Evolutionary conservation across 1,284 basidiomycete species (phyloP), one percentile per base, ranked within the genome.

Genomic region (Vanrija sp.): DNA sequence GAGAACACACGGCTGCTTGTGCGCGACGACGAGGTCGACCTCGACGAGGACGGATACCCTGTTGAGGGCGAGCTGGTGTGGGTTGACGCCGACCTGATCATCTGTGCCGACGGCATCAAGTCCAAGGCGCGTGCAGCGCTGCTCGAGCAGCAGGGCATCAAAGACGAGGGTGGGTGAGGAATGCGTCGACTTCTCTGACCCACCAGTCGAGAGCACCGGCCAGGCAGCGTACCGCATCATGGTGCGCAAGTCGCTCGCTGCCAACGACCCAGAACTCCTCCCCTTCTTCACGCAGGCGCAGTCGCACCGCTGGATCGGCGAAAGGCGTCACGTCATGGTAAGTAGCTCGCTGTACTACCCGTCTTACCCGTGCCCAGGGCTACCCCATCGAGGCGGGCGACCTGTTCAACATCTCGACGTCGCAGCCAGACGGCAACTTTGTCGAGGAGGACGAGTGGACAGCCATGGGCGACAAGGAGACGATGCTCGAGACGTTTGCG

Each of bases 221-320:
- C 72, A 75, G 58, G 76, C 76, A 0, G 73, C 74, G 1, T 78
- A 78, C 60, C 72, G 75, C 4, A 70, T 77, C 48, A 58, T 76
- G 29, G 60, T 77, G 7, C 59, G 60, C 15, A 57, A 72, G 12
- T 55, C 58, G 0, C 61, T 63, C 28, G 66, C 71, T 29, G 59
- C 65, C 28, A 58, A 68, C 21, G 71, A 76, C 50, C 70, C 72
- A 7, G 69, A 76, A 44, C 62, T 77, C 8, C 55, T 73, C 9
- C 60, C 58, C 9, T 63, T 77, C 48, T 67, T 77, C 45, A 62
- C 65, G 9, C 60, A 62, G 12, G 62, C 64, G n/a, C 62, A 64
- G 26, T 68, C 67, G 28, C 67, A 69, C 26, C 66, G 75, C 15
- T 77, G 75, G 75, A 76, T 76, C 29, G 74, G 73, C 6, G 65